Conservation (phyloP, 1,139 yeast species). For the Torulaspora pretoriensis region DNA sequence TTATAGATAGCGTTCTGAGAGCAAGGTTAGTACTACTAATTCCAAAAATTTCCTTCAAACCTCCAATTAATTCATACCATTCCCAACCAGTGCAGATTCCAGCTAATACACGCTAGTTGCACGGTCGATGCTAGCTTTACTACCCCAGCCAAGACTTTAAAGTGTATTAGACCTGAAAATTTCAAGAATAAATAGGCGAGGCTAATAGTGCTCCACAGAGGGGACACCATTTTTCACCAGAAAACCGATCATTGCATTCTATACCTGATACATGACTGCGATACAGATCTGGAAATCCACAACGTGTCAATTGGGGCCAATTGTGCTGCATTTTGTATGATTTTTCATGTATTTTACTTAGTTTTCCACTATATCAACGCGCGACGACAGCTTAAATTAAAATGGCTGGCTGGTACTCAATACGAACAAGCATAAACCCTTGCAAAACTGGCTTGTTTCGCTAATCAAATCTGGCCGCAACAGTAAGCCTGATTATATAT, state of each 20-base stretch:
- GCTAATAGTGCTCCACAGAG: neutral
- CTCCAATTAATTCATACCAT: constrained; percentile 13
- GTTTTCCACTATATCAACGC: neutral
- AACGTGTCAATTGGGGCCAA: neutral
- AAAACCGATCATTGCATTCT: neutral
- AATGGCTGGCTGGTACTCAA: constrained; percentile 12
- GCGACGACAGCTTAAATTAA: constrained; percentile 6
- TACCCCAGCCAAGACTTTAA: neutral
- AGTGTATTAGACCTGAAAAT: neutral
- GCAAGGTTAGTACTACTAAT: constrained; percentile 1
- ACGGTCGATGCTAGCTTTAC: neutral
- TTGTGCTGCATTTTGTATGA: neutral
- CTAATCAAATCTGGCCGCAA: neutral
- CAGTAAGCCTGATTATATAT: neutral
- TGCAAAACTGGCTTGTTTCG: constrained; percentile 1
- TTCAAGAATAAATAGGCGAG: constrained; percentile 2
- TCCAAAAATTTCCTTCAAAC: neutral
- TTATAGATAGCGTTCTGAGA: constrained; percentile 73
- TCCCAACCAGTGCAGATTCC: constrained; percentile 1
- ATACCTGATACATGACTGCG: neutral
- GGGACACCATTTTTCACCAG: neutral
- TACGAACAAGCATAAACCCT: constrained; percentile 4
- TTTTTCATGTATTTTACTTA: neutral
- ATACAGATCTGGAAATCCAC: neutral
- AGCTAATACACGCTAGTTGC: neutral